Evolutionary conservation across 2,329 filamentous ascomycete genomes (phyloP).

Genomic region (Thelonectria olida): DNA sequence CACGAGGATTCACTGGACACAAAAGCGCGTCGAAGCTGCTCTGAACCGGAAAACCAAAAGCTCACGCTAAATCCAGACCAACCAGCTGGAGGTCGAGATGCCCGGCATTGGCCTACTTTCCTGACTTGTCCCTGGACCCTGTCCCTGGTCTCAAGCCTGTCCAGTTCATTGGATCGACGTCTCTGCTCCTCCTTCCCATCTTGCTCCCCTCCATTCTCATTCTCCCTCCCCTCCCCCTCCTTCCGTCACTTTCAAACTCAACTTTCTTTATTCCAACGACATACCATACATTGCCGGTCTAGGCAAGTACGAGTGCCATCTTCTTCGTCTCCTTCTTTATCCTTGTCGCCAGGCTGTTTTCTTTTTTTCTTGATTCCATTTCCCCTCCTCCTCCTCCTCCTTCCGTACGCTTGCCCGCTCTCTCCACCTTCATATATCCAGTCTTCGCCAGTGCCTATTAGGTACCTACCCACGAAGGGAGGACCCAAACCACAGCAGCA

Average conservation of each 20-base stretch:
- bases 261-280: neutral
- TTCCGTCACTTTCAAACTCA: constrained; percentile 2
- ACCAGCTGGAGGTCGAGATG: neutral
- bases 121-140: constrained; percentile 5
- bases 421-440: neutral
- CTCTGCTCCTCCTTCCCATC: constrained; percentile 6
- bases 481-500: constrained; percentile 27
- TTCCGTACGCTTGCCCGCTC: neutral
- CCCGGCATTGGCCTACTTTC: neutral
- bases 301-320: neutral
- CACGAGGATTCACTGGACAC: neutral
- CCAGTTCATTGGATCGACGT: constrained; percentile 13
- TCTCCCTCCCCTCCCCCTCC: constrained; percentile 4
- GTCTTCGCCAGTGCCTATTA: neutral
- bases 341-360: too few relatives aligned
- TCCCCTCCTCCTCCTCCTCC: constrained; percentile 5
- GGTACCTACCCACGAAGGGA: neutral
- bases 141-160: neutral
- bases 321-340: neutral
- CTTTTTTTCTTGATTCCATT: neutral
- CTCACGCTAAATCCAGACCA: neutral
- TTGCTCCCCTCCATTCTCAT: constrained; percentile 3
- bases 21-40: neutral
- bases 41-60: neutral
- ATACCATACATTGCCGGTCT: neutral